Base-by-base conservation (phyloP, 257 asterid species). In the Solanum virginianum region DNA sequence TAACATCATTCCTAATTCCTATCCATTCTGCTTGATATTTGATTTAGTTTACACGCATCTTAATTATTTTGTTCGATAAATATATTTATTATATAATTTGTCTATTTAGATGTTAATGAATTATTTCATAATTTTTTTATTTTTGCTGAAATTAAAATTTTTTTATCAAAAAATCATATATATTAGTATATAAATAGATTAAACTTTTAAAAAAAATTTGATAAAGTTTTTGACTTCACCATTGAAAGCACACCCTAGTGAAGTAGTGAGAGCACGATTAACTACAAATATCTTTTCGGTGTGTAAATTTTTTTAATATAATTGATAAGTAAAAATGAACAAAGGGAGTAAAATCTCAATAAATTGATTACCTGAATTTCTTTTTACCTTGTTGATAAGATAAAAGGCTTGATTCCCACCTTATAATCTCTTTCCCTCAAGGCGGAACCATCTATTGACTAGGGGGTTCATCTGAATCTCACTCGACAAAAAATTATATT, bases 11-110 rank as follows among this genome's bases (percentile, higher is more conserved):
- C 18, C 59, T 54, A 15, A 5, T 26, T 10, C 15, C 39, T 24
- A 62, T 62, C 39, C 69, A 10, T 60, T n/a, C 32, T 6, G n/a
- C 10, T 57, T 6, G 14, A n/a, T 55, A 1, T 60, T 3, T 1
- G 6, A 7, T 14, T 65, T 3, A 29, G 1, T 8, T 65, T 65
- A 3, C 4, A 0, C 0, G 3, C 1, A 26, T 6, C 20, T 65
- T 26, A 26, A 63, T 62, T 59, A 59, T 59, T 59, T 59, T n/a
- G 22, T 0, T 4, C 0, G 0, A n/a, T n/a, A 57, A 56, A 0
- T 1, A 59, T 59, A 59, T 59, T 1, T n/a, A 59, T 8, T 20
- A 8, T 59, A 5, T 59, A 59, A 59, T 13, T 2, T 29, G 2
- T 29, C 3, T 29, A 29, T 29, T 29, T 29, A 29, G 32, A 29